phyloP scores from a whole-genome alignment of 306 rosid genomes.

The Mimosa bimucronata region DNA sequence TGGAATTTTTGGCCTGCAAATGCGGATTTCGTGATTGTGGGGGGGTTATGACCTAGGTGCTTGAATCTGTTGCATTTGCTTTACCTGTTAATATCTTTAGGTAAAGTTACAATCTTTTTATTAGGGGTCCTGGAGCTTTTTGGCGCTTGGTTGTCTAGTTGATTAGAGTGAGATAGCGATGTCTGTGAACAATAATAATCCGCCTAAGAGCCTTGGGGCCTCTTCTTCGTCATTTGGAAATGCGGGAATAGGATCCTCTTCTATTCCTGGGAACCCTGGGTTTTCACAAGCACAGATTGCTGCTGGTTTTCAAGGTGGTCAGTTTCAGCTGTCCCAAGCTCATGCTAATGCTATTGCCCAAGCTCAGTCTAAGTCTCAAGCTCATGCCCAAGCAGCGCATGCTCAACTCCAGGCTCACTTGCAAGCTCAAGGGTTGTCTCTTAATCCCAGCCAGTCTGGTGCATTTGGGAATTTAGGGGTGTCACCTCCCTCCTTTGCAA shows the following conservation, averaged over 20 bases:
- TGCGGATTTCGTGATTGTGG: conserved; percentile 7
- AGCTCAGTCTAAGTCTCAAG: conserved; percentile 83
- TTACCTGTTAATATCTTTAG: conserved; percentile 28
- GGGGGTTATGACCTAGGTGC: neutral
- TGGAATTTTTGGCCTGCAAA: conserved; percentile 7
- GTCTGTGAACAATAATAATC: conserved; percentile 90
- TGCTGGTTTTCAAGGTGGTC: conserved; percentile 73
- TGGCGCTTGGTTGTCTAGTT: conserved; percentile 37
- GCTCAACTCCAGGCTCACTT: conserved; percentile 94
- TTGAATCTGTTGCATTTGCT: conserved; percentile 33
- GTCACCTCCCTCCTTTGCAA: conserved; percentile 53
- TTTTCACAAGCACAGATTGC: conserved; percentile 71
- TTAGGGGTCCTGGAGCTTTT: conserved; percentile 34
- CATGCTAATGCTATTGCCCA: conserved; percentile 97
- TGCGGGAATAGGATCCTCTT: conserved; percentile 62
- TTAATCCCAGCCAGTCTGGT: conserved; percentile 63
- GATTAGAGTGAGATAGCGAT: conserved; percentile 56
- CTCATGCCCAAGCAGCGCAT: conserved; percentile 64
- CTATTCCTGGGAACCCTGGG: conserved; percentile 62
- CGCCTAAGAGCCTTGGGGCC: conserved; percentile 77
- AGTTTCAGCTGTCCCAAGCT: conserved; percentile 82
- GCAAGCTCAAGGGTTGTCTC: conserved; percentile 85
- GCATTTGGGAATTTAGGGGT: conserved; percentile 69
- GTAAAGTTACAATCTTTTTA: conserved; percentile 41
- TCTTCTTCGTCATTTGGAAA: conserved; percentile 85